These are phyloP conservation scores for Pseudocercospora crystallina DNA, from an alignment of 2,329 filamentous ascomycete genomes.

Conservation along the genomic window DNA sequence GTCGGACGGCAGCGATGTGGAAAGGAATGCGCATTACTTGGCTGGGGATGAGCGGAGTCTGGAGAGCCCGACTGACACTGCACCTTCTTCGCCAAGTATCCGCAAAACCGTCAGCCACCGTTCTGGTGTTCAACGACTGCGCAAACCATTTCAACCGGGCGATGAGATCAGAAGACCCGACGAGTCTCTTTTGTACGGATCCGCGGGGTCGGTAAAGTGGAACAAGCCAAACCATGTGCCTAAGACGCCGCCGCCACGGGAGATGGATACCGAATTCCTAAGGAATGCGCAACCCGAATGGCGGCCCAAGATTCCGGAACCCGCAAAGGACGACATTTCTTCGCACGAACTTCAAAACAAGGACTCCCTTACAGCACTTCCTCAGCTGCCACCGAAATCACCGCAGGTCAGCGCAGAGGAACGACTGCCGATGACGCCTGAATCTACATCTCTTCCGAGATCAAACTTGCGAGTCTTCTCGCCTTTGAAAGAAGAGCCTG, in stretches of 20 bases:
- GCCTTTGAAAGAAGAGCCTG: slow-evolving; percentile 5
- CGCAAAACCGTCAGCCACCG: slow-evolving; percentile 16
- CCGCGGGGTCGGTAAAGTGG: slow-evolving; percentile 12
- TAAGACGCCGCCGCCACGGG: slow-evolving; percentile 18
- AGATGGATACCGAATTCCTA: slow-evolving; percentile 21
- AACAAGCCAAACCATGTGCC: slow-evolving; percentile 9
- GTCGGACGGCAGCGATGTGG: slow-evolving; percentile 22
- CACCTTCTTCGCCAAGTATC: slow-evolving; percentile 12
- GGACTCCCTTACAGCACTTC: slow-evolving; percentile 10
- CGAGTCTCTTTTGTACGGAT: slow-evolving; percentile 19
- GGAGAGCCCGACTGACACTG: not conserved
- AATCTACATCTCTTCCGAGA: slow-evolving; percentile 6
- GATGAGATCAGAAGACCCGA: slow-evolving; percentile 24
- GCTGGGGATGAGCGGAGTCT: slow-evolving; percentile 12
- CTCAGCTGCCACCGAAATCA: slow-evolving; percentile 5
- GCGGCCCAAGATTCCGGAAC: slow-evolving; percentile 5
- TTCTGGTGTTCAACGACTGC: slow-evolving; percentile 17
- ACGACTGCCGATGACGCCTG: slow-evolving; percentile 10
- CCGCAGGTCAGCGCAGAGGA: slow-evolving; percentile 1
- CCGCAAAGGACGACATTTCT: slow-evolving; percentile 9
- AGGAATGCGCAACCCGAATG: slow-evolving; percentile 19
- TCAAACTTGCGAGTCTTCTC: slow-evolving; percentile 13
- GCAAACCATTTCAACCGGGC: slow-evolving; percentile 23
- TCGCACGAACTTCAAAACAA: slow-evolving; percentile 10
- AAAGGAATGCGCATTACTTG: slow-evolving; percentile 8